Percentiles rank a stretch among this genome's conserved stretches.
phyloP scores from a whole-genome alignment of 2,329 filamentous ascomycete genomes.

The Septoria linicola region DNA sequence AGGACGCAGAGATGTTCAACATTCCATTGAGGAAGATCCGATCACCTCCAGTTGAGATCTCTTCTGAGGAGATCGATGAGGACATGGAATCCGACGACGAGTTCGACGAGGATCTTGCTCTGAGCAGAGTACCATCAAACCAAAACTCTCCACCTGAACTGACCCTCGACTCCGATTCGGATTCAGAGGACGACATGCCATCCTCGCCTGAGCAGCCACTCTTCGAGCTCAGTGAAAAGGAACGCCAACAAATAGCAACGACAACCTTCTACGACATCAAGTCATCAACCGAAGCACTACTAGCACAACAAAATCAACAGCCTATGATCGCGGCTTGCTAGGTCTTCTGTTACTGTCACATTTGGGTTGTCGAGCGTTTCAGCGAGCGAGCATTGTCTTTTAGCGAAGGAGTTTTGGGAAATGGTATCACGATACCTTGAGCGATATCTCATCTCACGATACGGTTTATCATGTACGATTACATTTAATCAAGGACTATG shows the following conservation, averaged over 20 bases:
- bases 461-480: constrained; percentile 9
- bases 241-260: constrained; percentile 46
- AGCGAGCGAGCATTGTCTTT: constrained; percentile 26
- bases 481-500: neutral
- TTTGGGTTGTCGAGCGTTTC: constrained; percentile 31
- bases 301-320: constrained; percentile 40
- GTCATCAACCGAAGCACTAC: constrained; percentile 36
- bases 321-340: constrained; percentile 45
- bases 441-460: constrained; percentile 24
- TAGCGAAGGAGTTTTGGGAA: constrained; percentile 25
- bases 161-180: constrained; percentile 47
- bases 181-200: constrained; percentile 49
- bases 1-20: constrained; percentile 46
- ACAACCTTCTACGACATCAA: constrained; percentile 46
- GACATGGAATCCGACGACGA: constrained; percentile 46
- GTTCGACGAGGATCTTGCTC: constrained; percentile 45
- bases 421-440: constrained; percentile 17
- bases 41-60: constrained; percentile 44
- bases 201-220: constrained; percentile 46
- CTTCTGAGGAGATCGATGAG: constrained; percentile 44
- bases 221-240: constrained; percentile 49
- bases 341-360: constrained; percentile 22
- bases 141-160: constrained; percentile 51
- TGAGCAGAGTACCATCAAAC: constrained; percentile 44
- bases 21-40: constrained; percentile 42